Percentiles rank a stretch among this genome's conserved stretches.
Evolutionary conservation across 805 yeast species (phyloP).

Genomic region (Kuraishia ogatae): DNA sequence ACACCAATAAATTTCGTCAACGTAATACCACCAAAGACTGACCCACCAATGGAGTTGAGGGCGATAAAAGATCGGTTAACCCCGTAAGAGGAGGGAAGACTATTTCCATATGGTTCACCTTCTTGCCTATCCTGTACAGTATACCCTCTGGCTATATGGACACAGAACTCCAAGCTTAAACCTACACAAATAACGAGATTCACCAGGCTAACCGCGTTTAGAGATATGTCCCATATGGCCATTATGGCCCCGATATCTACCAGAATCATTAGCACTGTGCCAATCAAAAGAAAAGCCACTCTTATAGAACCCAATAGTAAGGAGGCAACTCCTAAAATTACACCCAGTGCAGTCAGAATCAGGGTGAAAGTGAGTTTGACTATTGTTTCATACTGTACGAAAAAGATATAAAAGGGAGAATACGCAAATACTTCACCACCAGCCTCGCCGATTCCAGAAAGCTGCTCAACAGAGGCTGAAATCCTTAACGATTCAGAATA

Average conservation of each 20-base stretch:
- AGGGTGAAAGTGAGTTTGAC: conserved; percentile 48
- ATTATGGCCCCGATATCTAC: conserved; percentile 73
- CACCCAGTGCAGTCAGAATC: conserved; percentile 38
- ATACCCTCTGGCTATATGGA: conserved; percentile 78
- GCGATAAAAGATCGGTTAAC: conserved; percentile 43
- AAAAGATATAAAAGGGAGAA: conserved; percentile 87
- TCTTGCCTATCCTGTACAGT: conserved; percentile 29
- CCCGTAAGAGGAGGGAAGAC: conserved; percentile 6
- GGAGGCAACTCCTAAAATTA: conserved; percentile 43
- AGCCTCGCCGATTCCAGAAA: conserved; percentile 19
- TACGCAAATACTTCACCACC: conserved; percentile 73
- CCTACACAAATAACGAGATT: conserved; percentile 91
- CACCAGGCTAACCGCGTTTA: conserved; percentile 86
- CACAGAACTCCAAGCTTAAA: conserved; percentile 86
- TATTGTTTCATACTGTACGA: conserved; percentile 77
- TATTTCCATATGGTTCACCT: not conserved
- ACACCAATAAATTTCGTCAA: conserved; percentile 87
- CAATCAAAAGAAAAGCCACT: conserved; percentile 46
- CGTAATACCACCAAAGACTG: conserved; percentile 87
- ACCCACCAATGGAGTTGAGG: conserved; percentile 73
- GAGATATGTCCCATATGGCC: conserved; percentile 63
- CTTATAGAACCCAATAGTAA: conserved; percentile 58
- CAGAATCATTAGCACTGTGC: conserved; percentile 56
- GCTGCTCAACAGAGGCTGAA: conserved; percentile 40
- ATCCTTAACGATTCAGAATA: conserved; percentile 65